Conservation (phyloP, 2,329 filamentous ascomycete species). For the Paecilomyces niveus region DNA sequence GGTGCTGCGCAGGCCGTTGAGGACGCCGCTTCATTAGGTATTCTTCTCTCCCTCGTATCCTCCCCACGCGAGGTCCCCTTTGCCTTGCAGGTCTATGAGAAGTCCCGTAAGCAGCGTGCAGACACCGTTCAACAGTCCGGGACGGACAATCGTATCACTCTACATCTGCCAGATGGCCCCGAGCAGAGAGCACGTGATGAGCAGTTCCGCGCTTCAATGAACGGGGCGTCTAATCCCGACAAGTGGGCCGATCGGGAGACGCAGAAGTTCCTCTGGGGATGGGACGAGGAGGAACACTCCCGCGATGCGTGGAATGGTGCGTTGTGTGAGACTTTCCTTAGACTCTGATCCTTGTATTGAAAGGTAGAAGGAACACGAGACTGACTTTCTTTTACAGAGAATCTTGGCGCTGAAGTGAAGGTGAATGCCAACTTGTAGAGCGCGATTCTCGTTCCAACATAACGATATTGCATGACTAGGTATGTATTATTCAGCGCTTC, state of each 20-base stretch:
- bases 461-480: slow-evolving; percentile 3
- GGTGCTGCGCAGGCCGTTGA: slow-evolving; percentile 42
- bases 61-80: slow-evolving; percentile 24
- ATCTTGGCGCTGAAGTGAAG: background rate
- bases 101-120: slow-evolving; percentile 31
- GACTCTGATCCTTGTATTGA: background rate
- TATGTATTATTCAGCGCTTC: no score
- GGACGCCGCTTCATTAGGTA: slow-evolving; percentile 31
- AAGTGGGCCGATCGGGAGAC: slow-evolving; percentile 61
- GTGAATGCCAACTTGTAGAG: slow-evolving; percentile 1
- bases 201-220: slow-evolving; percentile 21
- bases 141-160: slow-evolving; percentile 25
- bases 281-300: slow-evolving; percentile 28
- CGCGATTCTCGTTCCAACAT: background rate
- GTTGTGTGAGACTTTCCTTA: slow-evolving; percentile 6
- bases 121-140: slow-evolving; percentile 32
- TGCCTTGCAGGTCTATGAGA: slow-evolving; percentile 30
- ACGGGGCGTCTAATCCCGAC: slow-evolving; percentile 41
- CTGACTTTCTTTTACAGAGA: background rate
- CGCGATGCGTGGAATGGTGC: slow-evolving; percentile 24
- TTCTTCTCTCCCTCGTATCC: slow-evolving; percentile 25
- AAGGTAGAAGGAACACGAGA: background rate
- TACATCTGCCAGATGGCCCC: slow-evolving; percentile 33
- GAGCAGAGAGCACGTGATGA: slow-evolving; percentile 37
- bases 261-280: slow-evolving; percentile 42